These are phyloP conservation scores for Collybiopsis luxurians DNA, from an alignment of 768 basidiomycete genomes.

Conservation along the genomic window DNA sequence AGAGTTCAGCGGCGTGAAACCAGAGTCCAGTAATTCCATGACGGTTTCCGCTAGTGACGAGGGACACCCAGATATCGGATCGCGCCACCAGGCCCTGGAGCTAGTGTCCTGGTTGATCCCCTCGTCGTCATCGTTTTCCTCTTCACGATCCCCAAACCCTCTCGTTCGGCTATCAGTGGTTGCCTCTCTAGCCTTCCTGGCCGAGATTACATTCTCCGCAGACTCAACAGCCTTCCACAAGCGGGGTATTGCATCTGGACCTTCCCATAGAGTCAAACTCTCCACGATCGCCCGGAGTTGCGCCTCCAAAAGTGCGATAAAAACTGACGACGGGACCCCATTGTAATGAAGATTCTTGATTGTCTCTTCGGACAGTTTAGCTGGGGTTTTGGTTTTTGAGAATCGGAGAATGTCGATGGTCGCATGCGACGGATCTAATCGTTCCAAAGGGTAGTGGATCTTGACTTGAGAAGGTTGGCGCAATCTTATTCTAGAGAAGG, in stretches of 20 bases:
- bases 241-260: conserved; percentile 18
- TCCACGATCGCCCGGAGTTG: conserved; percentile 22
- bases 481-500: conserved; percentile 24
- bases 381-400: conserved; percentile 30
- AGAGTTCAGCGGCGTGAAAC: conserved; percentile 35
- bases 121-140: conserved; percentile 21
- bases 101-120: conserved; percentile 15
- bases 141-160: conserved; percentile 15
- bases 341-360: conserved; percentile 46
- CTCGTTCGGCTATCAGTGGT: conserved; percentile 21
- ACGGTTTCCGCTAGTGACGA: conserved; percentile 41
- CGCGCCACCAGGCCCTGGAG: conserved; percentile 44
- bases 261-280: conserved; percentile 25
- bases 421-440: conserved; percentile 38
- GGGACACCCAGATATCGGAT: conserved; percentile 41
- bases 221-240: conserved; percentile 18
- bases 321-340: conserved; percentile 32
- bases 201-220: conserved; percentile 16
- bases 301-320: conserved; percentile 22
- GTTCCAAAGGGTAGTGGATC: conserved; percentile 32
- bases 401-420: conserved; percentile 52
- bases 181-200: conserved; percentile 18
- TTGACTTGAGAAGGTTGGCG: conserved; percentile 43
- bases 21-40: conserved; percentile 37
- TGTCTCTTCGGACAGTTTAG: conserved; percentile 38